A percentile compares a stretch with the other conserved stretches of the same genome.
phyloP scores from a whole-genome alignment of 495 filamentous ascomycete species.

The Chaetomium fimeti region DNA sequence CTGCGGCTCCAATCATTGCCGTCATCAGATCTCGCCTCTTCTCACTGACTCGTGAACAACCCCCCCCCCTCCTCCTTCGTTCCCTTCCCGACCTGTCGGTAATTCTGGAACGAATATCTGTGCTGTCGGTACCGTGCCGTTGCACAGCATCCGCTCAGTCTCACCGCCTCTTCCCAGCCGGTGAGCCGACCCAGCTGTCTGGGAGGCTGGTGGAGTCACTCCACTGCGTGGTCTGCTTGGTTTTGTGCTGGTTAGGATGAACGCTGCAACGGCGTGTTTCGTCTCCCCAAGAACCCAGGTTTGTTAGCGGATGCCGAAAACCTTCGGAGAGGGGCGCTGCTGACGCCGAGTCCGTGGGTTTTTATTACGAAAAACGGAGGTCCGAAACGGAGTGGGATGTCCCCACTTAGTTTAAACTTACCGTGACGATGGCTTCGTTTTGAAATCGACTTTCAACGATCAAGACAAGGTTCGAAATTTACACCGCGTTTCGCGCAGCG shows the following conservation, averaged over 20 bases:
- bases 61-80: no score
- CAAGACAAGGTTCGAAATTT: no score
- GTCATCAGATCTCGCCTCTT: background rate
- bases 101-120: background rate
- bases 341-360: background rate
- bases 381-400: background rate
- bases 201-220: slow-evolving; percentile 7
- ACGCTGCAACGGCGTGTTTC: slow-evolving; percentile 7
- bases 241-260: background rate
- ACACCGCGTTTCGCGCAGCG: no score
- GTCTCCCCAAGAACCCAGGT: background rate
- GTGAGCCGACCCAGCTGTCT: slow-evolving; percentile 12
- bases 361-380: background rate
- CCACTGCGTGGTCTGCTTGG: background rate
- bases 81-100: background rate
- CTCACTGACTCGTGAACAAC: no score
- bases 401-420: background rate
- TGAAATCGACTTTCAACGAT: background rate
- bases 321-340: background rate
- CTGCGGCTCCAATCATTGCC: background rate
- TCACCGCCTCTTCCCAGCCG: slow-evolving; percentile 16
- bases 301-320: background rate
- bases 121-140: background rate
- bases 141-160: background rate
- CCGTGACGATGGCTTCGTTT: background rate